Base-by-base conservation (phyloP, 2,329 filamentous ascomycete genomes). In the Lasiodiplodia sp. region DNA sequence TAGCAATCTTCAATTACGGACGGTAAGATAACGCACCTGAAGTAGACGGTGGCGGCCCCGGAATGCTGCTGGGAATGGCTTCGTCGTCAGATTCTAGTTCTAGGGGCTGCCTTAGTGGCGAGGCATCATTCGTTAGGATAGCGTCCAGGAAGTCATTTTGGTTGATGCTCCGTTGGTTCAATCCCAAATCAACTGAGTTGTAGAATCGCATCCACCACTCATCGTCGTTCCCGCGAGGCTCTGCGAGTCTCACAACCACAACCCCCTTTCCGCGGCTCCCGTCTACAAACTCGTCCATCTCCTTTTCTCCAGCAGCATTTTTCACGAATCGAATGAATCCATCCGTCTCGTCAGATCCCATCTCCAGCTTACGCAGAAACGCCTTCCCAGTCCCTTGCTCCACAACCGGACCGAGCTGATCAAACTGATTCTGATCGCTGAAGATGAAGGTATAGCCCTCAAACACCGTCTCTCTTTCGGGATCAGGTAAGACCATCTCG, bases 131-230 rank as follows among this genome's bases (percentile, higher is more conserved):
- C n/a, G 85, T 89, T 34, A 98, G 81, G 56, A 99, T 96, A 1
- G 92, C 92, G 78, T 97, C 93, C 2, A 99, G 85, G 71, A 99
- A 97, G 73, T 97, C 94, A 69, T 91, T 94, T 75, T 97, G 94
- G 73, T 95, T 89, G 66, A 97, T 90, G 2, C 94, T 89, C 4
- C 93, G 88, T 77, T 97, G 94, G 70, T 94, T 91, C 14, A 96
- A 86, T 56, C 88, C 84, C 23, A 90, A 78, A 2, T 94, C 92
- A 18, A 96, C 87, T 8, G 89, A 82, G 5, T 86, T 89, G 71
- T 90, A 86, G 72, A 97, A 90, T 2, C 88, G 82, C 18, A 86
- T 84, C 69, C 88, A 92, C 93, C 92, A 97, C 11, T 86, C 82
- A 67, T 85, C 80, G 14, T 66, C 37, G 69, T 68, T 38, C 16